Conservation (phyloP, 768 basidiomycete species). For the Baorangia bicolor region DNA sequence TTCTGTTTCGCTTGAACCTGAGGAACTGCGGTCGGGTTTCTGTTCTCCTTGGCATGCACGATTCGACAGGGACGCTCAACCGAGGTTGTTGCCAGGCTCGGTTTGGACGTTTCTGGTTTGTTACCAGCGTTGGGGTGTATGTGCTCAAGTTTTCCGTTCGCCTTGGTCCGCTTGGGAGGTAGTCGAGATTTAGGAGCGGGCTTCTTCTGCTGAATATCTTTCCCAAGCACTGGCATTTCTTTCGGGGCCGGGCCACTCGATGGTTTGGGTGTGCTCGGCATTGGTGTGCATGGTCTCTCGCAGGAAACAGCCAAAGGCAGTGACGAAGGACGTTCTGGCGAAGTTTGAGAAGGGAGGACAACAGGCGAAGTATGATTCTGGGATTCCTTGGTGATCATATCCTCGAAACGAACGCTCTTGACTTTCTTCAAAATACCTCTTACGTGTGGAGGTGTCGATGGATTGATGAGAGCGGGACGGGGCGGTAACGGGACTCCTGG, state of each 20-base stretch:
- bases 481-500: slow-evolving; percentile 22
- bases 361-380: not conserved
- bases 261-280: not conserved
- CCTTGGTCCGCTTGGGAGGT: slow-evolving; percentile 15
- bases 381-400: slow-evolving; percentile 7
- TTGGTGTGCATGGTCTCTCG: slow-evolving; percentile 14
- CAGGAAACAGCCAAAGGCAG: not conserved
- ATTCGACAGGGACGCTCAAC: slow-evolving; percentile 20
- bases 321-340: slow-evolving; percentile 9
- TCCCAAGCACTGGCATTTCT: not conserved
- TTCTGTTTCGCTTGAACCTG: slow-evolving; percentile 16
- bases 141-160: slow-evolving; percentile 4
- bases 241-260: not conserved
- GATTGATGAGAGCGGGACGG: slow-evolving; percentile 23
- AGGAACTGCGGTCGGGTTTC: not conserved
- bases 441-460: slow-evolving; percentile 29
- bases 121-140: not conserved
- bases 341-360: not conserved
- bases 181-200: slow-evolving; percentile 10
- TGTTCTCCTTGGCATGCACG: slow-evolving; percentile 16
- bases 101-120: slow-evolving; percentile 5
- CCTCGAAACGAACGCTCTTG: slow-evolving; percentile 41
- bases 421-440: slow-evolving; percentile 40
- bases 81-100: not conserved
- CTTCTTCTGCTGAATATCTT: slow-evolving; percentile 13